A percentile compares a stretch with the other conserved stretches of the same genome.
Conservation (phyloP, 2,329 filamentous ascomycete species). For the Aspergillus japonicus region DNA sequence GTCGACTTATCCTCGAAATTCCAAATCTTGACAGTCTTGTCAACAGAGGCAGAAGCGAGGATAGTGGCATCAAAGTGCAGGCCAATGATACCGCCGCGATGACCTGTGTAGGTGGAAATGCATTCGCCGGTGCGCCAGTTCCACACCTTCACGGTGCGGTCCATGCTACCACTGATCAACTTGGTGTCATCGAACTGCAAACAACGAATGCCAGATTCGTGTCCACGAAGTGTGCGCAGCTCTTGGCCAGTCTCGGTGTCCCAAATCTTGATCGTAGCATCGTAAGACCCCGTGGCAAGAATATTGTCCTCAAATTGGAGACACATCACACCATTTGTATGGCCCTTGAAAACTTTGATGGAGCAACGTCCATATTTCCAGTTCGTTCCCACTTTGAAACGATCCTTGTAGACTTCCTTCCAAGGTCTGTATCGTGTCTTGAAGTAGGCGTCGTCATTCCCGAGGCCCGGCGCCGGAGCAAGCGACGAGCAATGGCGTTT, state of each 20-base stretch:
- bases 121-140: constrained; percentile 92
- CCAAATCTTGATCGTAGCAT: constrained; percentile 94
- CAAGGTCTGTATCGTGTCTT: constrained; percentile 65
- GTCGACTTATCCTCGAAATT: constrained; percentile 83
- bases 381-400: constrained; percentile 92
- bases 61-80: constrained; percentile 84
- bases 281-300: constrained; percentile 91
- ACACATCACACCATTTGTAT: constrained; percentile 83
- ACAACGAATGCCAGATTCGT: constrained; percentile 78
- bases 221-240: constrained; percentile 78
- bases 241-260: constrained; percentile 85
- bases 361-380: constrained; percentile 94
- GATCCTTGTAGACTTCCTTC: constrained; percentile 96
- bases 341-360: constrained; percentile 78
- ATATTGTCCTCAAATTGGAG: constrained; percentile 83
- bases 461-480: constrained; percentile 21
- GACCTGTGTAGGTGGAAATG: constrained; percentile 75
- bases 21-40: constrained; percentile 88
- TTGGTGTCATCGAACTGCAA: constrained; percentile 92
- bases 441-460: constrained; percentile 49
- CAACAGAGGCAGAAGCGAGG: constrained; percentile 84
- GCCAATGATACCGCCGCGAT: constrained; percentile 78
- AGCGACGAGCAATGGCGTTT: constrained; percentile 34
- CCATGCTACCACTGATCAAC: constrained; percentile 85
- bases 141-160: constrained; percentile 88